phyloP scores from a whole-genome alignment of 1,284 basidiomycete genomes.

The Boletus hoseneyae region DNA sequence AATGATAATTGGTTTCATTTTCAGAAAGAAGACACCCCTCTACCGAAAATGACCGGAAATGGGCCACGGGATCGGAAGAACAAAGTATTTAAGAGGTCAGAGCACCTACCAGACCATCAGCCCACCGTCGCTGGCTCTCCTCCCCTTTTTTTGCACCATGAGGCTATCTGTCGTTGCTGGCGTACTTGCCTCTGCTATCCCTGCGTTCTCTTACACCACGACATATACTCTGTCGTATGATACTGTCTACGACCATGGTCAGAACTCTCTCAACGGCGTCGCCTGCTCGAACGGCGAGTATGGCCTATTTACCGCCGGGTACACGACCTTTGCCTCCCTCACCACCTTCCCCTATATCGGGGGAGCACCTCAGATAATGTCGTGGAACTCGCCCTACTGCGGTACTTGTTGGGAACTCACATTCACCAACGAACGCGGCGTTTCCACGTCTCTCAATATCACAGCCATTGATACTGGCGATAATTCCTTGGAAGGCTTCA shows the following conservation, averaged over 20 bases:
- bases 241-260: conserved; percentile 37
- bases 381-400: conserved; percentile 22
- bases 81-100: conserved; percentile 2
- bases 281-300: conserved; percentile 47
- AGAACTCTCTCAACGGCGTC: conserved; percentile 35
- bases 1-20: not conserved
- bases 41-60: not conserved
- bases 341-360: conserved; percentile 52
- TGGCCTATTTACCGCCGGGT: conserved; percentile 40
- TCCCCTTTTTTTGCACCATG: conserved; percentile 12
- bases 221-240: conserved; percentile 18
- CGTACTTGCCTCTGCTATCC: conserved; percentile 5
- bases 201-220: conserved; percentile 8
- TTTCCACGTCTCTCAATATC: conserved; percentile 22
- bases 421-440: conserved; percentile 28
- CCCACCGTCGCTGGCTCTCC: not conserved
- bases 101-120: not conserved
- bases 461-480: conserved; percentile 45
- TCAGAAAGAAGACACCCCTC: not conserved
- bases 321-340: conserved; percentile 42
- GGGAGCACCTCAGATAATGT: conserved; percentile 37
- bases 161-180: not conserved
- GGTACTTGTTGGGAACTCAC: conserved; percentile 28
- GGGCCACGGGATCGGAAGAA: not conserved
- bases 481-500: conserved; percentile 35